phyloP scores from a whole-genome alignment of 345 rosid species.

The Salix arbutifolia region DNA sequence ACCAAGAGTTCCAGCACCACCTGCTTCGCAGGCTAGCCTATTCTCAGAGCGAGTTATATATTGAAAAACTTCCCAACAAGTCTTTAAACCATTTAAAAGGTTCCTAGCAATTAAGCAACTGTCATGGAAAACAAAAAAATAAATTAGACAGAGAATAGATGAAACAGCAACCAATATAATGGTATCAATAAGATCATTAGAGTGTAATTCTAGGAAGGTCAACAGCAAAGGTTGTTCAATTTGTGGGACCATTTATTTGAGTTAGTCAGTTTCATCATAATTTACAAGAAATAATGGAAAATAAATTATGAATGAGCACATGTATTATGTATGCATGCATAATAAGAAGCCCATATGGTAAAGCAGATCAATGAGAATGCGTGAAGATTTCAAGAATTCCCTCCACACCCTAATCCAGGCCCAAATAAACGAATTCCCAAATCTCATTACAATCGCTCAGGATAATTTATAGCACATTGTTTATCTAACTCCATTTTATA shows the following conservation, averaged over 20 bases:
- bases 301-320: not conserved
- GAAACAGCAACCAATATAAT: not conserved
- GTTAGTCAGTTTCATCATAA: not conserved
- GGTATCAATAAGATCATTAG: not conserved
- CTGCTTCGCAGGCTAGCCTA: conserved; percentile 53
- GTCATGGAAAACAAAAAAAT: conserved; percentile 21
- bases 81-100: conserved; percentile 83
- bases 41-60: conserved; percentile 72
- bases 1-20: conserved; percentile 57
- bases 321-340: not conserved
- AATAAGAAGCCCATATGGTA: not conserved
- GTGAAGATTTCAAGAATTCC: too few relatives aligned
- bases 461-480: not conserved
- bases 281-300: not conserved
- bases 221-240: not conserved
- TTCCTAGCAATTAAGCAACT: conserved; percentile 95
- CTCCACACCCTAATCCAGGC: not conserved
- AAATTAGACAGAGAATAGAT: conserved; percentile 12
- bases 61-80: conserved; percentile 86
- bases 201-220: not conserved
- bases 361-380: too few relatives aligned
- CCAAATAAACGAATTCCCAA: not conserved
- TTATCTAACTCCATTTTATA: not conserved
- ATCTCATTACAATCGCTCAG: not conserved
- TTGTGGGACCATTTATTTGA: not conserved